A percentile compares a stretch with the other conserved stretches of the same genome.
Evolutionary conservation across 495 filamentous ascomycete species (phyloP).

Genomic region (Antarctomyces pellizariae): DNA sequence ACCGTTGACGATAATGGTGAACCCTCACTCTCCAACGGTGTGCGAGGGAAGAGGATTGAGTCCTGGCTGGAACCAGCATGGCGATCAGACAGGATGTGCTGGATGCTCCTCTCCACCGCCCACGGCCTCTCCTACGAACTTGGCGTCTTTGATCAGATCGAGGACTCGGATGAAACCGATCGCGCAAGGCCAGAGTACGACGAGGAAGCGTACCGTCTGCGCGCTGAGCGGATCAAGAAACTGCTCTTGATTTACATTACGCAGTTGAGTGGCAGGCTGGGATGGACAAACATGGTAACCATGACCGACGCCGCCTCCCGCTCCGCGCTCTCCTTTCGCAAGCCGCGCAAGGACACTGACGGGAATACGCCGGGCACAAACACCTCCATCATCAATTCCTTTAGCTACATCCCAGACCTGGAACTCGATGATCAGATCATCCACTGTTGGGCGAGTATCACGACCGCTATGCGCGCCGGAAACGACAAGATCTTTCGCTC

Average conservation of each 20-base stretch:
- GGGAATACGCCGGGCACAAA: conserved; percentile 30
- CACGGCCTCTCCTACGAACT: conserved; percentile 80
- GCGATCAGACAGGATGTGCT: conserved; percentile 92
- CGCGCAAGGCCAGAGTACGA: conserved; percentile 34
- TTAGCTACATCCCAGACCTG: conserved; percentile 32
- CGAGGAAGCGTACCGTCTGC: conserved; percentile 48
- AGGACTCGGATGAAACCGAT: conserved; percentile 27
- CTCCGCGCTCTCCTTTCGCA: conserved; percentile 15
- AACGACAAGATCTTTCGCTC: conserved; percentile 71
- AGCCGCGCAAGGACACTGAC: conserved; percentile 21
- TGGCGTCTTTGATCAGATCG: conserved; percentile 77
- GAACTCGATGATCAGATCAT: conserved; percentile 56
- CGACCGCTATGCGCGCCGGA: conserved; percentile 65
- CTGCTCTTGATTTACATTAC: conserved; percentile 75
- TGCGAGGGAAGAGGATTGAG: conserved; percentile 53
- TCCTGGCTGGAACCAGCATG: conserved; percentile 94
- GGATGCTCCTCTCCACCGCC: conserved; percentile 88
- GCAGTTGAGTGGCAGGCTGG: conserved; percentile 75
- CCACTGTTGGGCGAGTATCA: conserved; percentile 78
- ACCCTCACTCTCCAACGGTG: conserved; percentile 20
- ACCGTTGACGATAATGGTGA: conserved; percentile 21
- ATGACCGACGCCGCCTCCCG: conserved; percentile 28
- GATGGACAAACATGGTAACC: conserved; percentile 85
- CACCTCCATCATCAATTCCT: conserved; percentile 25
- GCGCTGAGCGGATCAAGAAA: conserved; percentile 63